Percentiles rank a stretch among this genome's conserved stretches.
Evolutionary conservation across 768 basidiomycete genomes (phyloP).

Genomic region (Phaffia australis): DNA sequence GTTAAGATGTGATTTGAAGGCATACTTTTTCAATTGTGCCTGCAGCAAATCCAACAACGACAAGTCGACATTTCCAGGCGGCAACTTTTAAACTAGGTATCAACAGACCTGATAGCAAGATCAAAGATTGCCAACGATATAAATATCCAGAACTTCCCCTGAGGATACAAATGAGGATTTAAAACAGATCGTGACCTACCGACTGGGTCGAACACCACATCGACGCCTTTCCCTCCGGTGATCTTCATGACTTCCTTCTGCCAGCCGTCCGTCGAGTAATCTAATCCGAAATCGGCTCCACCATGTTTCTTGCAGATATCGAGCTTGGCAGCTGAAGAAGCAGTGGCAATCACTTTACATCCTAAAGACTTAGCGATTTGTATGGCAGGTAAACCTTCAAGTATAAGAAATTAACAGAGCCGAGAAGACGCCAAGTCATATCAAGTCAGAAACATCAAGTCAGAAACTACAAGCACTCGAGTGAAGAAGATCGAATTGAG

Average conservation of each 20-base stretch:
- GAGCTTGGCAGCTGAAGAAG: slow-evolving; percentile 52
- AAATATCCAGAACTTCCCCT: no score
- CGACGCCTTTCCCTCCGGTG: slow-evolving; percentile 72
- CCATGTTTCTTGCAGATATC: slow-evolving; percentile 63
- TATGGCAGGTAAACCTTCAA: slow-evolving; percentile 55
- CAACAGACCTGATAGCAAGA: slow-evolving; percentile 46
- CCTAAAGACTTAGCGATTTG: slow-evolving; percentile 64
- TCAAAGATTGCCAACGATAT: slow-evolving; percentile 40
- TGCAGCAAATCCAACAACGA: slow-evolving; percentile 89
- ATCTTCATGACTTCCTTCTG: slow-evolving; percentile 77
- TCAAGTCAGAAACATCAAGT: no score
- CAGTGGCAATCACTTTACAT: slow-evolving; percentile 79
- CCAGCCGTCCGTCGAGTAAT: slow-evolving; percentile 71
- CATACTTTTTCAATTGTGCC: slow-evolving; percentile 70
- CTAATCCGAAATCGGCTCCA: slow-evolving; percentile 69
- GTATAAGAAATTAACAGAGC: neutral
- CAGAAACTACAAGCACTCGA: neutral
- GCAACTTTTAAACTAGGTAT: slow-evolving; percentile 62
- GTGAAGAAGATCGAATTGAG: neutral
- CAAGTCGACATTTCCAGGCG: slow-evolving; percentile 80
- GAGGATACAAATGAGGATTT: neutral
- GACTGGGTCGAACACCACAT: slow-evolving; percentile 38
- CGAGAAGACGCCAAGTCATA: neutral
- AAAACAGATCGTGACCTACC: slow-evolving; percentile 30
- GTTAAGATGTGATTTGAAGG: slow-evolving; percentile 2